Conservation (phyloP, 805 yeast species). For the Brettanomyces custersianus region DNA sequence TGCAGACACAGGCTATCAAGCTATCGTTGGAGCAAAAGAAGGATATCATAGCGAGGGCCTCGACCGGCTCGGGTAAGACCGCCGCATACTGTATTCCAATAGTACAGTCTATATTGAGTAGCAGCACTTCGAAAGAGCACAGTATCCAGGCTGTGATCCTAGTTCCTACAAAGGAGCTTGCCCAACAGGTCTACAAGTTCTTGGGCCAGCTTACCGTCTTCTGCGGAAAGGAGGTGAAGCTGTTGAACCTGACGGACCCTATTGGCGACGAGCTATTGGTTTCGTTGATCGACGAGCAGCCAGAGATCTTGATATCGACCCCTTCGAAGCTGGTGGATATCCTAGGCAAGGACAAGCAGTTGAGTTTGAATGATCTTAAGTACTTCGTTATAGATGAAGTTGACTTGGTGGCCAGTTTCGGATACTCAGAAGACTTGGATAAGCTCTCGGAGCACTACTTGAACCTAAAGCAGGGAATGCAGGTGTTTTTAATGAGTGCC, state of each 20-base stretch:
- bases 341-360: constrained; percentile 35
- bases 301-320: constrained; percentile 78
- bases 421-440: constrained; percentile 78
- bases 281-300: constrained; percentile 62
- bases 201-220: constrained; percentile 58
- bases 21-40: constrained; percentile 82
- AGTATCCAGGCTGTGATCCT: constrained; percentile 54
- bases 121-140: constrained; percentile 17
- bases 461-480: constrained; percentile 68
- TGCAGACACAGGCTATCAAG: constrained; percentile 88
- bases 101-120: constrained; percentile 59
- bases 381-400: constrained; percentile 91
- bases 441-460: constrained; percentile 49
- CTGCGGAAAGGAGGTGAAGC: constrained; percentile 57
- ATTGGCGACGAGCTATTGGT: constrained; percentile 62
- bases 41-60: constrained; percentile 89
- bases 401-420: constrained; percentile 82
- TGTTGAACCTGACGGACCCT: constrained; percentile 55
- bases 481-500: constrained; percentile 93
- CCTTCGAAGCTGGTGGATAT: constrained; percentile 66
- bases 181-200: constrained; percentile 74
- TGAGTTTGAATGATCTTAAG: constrained; percentile 48
- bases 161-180: constrained; percentile 90
- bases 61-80: constrained; percentile 95
- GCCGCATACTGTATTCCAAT: constrained; percentile 87